phyloP scores from a whole-genome alignment of 192 early-diverging fungal genomes.

The Entomortierella parvispora region DNA sequence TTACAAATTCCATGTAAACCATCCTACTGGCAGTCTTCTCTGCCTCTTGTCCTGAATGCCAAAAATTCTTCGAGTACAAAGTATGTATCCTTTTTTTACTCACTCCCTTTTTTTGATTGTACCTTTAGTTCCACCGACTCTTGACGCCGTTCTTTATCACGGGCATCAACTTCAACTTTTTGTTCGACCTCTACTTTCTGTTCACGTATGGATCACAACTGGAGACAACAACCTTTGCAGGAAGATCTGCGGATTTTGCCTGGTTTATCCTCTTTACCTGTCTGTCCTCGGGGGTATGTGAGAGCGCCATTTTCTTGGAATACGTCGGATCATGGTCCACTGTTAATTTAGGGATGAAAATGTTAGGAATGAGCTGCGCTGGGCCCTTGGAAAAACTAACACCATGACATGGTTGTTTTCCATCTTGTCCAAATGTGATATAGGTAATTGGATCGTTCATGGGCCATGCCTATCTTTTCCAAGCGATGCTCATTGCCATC shows the following conservation, averaged over 20 bases:
- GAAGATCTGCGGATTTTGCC: slow-evolving; percentile 81
- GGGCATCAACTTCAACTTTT: slow-evolving; percentile 61
- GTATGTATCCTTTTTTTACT: too few relatives aligned
- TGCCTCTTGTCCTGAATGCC: too few relatives aligned
- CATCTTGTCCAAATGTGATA: too few relatives aligned
- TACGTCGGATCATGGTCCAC: too few relatives aligned
- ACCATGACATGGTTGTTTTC: too few relatives aligned
- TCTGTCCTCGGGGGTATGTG: slow-evolving; percentile 56
- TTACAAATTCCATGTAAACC: slow-evolving; percentile 71
- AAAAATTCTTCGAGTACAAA: too few relatives aligned
- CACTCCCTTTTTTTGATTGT: too few relatives aligned
- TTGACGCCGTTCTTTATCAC: slow-evolving; percentile 73
- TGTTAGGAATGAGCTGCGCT: too few relatives aligned
- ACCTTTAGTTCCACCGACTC: slow-evolving; percentile 76
- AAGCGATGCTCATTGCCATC: slow-evolving; percentile 34
- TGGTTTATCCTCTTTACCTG: slow-evolving; percentile 77
- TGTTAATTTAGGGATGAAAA: too few relatives aligned
- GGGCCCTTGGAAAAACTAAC: too few relatives aligned
- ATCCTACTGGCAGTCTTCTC: too few relatives aligned
- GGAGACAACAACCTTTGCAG: slow-evolving; percentile 71
- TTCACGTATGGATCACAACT: slow-evolving; percentile 77
- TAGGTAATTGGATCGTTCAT: slow-evolving; percentile 21
- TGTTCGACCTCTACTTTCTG: slow-evolving; percentile 79
- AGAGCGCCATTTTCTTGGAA: too few relatives aligned
- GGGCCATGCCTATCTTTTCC: slow-evolving; percentile 13